Conservation (phyloP, 2,329 filamentous ascomycete species). For the Clarireedia sp. region DNA sequence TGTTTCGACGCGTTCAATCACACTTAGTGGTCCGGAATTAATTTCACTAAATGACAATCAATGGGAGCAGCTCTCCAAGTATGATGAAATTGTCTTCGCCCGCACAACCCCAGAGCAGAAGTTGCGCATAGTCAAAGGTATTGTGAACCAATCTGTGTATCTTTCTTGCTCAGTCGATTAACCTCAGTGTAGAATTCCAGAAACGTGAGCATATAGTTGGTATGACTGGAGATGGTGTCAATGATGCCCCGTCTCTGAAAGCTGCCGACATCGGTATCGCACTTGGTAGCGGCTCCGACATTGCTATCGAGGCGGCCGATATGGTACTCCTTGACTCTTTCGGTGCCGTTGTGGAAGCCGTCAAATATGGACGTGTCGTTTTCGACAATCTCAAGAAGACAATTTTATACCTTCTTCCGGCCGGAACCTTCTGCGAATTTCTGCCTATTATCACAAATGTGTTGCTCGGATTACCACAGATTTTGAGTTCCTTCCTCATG, state of each 20-base stretch:
- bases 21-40: slow-evolving; percentile 57
- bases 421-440: slow-evolving; percentile 51
- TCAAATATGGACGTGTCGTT: slow-evolving; percentile 66
- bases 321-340: slow-evolving; percentile 63
- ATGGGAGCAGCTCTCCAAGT: slow-evolving; percentile 56
- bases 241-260: slow-evolving; percentile 46
- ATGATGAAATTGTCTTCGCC: slow-evolving; percentile 67
- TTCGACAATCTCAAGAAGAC: slow-evolving; percentile 73
- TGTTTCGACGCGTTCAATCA: slow-evolving; percentile 36
- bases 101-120: slow-evolving; percentile 72
- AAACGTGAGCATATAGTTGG: slow-evolving; percentile 44
- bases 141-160: background rate
- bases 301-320: slow-evolving; percentile 54
- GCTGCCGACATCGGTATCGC: slow-evolving; percentile 60
- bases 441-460: slow-evolving; percentile 52
- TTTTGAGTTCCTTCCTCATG: slow-evolving; percentile 51
- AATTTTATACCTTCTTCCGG: slow-evolving; percentile 51
- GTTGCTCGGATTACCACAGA: slow-evolving; percentile 50
- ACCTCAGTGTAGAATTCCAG: slow-evolving; percentile 33
- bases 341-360: slow-evolving; percentile 61
- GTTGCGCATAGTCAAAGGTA: slow-evolving; percentile 64
- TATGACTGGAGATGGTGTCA: slow-evolving; percentile 42
- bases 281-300: slow-evolving; percentile 49
- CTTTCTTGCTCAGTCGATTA: background rate
- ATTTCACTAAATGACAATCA: slow-evolving; percentile 55